A percentile compares a stretch with the other conserved stretches of the same genome.
Conservation (phyloP, 768 basidiomycete genomes). For the Sistotremastrum suecicum region DNA sequence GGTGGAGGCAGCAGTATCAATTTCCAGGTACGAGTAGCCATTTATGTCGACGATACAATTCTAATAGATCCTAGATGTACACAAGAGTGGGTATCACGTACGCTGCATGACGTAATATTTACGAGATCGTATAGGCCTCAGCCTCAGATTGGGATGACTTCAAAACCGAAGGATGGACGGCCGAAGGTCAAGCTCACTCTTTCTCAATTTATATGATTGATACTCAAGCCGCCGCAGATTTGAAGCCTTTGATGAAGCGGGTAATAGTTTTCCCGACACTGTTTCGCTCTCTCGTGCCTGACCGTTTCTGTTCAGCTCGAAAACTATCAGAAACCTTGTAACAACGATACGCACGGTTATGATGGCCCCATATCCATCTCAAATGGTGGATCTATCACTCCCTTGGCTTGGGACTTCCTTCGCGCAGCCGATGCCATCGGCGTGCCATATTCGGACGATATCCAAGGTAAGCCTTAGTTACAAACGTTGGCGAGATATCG, state of each 20-base stretch:
- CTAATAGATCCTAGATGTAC: constrained; percentile 36
- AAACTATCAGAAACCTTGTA: constrained; percentile 62
- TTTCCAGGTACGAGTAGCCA: constrained; percentile 35
- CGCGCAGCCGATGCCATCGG: constrained; percentile 46
- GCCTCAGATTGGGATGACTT: constrained; percentile 67
- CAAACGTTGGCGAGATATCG: background rate
- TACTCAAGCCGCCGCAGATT: constrained; percentile 24
- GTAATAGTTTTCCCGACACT: constrained; percentile 16
- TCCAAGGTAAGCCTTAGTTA: constrained; percentile 29
- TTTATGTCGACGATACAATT: background rate
- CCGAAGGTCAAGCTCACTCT: constrained; percentile 28
- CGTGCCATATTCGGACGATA: constrained; percentile 50
- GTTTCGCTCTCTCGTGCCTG: background rate
- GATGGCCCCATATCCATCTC: constrained; percentile 63
- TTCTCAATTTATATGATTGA: background rate
- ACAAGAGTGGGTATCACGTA: constrained; percentile 30
- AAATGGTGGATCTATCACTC: constrained; percentile 50
- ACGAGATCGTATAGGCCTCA: constrained; percentile 31
- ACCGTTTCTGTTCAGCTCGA: constrained; percentile 30
- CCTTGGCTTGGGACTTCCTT: constrained; percentile 56
- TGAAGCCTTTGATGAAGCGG: constrained; percentile 60
- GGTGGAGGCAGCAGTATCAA: constrained; percentile 38
- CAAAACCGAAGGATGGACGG: constrained; percentile 56
- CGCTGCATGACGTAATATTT: background rate
- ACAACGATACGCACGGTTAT: constrained; percentile 56